Base-by-base conservation (phyloP, 192 early-diverging fungal genomes). In the Coemansia sp. region DNA sequence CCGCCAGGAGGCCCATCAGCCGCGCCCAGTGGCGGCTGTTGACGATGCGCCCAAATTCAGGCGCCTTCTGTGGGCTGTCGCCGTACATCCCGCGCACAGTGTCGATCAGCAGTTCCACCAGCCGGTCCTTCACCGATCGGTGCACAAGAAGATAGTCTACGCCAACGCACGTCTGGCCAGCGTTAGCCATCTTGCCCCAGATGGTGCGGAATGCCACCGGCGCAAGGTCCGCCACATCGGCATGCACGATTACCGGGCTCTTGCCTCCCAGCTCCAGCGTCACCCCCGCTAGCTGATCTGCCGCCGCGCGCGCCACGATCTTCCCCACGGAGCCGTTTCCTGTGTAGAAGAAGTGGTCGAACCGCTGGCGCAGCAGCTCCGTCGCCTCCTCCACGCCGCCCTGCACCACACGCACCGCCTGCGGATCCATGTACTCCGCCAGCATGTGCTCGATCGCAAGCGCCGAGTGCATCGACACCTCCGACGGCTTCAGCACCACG, bases 201-300 rank as follows among this genome's bases (percentile, higher is more conserved):
- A 84, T 67, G 58, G 96, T 75, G 19, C 94, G 88, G 47, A 84
- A 86, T 6, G 91, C 91, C 19, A 82, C 74, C 7, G 85, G 65
- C 14, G 62, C 57, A 2, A 93, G 62, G 60, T 98, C 86, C 1
- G 67, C 64, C 67, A 74, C 67, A 73, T 92, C 82, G 59, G 83
- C 64, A 77, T 91, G 65, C 34, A 92, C 81, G 40, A 91, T 82
- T 2, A 74, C 81, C 6, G 91, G 91, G 38, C 82, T 82, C 72
- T 98, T 98, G 23, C 96, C 96, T 47, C 96, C 96, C 23, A 98
- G 87, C 78, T 97, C 96, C 38, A 98, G 84, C 38, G 92, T 87
- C 6, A 94, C 89, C n/a, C 89, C 88, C 4, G 94, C 91, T 40
- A 95, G 83, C 50, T 92, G 75, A 68, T 94, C 88, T 17, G 90